Conservation (phyloP, 2,329 filamentous ascomycete genomes). For the Bipolaris gigantea region DNA sequence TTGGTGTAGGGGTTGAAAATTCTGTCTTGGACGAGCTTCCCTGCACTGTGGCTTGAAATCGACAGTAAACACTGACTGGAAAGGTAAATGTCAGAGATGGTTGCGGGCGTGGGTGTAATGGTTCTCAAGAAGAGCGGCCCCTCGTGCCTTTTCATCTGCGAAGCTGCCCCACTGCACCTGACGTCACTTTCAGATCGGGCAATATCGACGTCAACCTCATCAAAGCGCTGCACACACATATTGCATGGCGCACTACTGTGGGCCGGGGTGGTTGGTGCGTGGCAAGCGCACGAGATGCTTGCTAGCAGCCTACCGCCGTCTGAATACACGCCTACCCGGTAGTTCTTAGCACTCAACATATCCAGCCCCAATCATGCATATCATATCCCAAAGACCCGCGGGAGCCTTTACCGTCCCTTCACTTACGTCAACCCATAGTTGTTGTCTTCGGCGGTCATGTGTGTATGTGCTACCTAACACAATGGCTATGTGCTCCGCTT, state of each 20-base stretch:
- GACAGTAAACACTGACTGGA: background rate
- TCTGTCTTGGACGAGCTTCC: background rate
- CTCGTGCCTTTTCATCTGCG: constrained; percentile 12
- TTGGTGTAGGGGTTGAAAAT: background rate
- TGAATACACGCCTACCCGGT: constrained; percentile 5
- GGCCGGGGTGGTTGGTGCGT: constrained; percentile 5
- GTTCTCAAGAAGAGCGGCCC: constrained; percentile 3
- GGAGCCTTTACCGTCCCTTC: background rate
- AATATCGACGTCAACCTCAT: constrained; percentile 31
- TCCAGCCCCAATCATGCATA: background rate
- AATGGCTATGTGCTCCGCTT: constrained; percentile 59
- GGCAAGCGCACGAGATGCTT: constrained; percentile 7
- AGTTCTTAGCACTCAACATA: constrained; percentile 5
- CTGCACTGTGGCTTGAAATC: too few species aligned
- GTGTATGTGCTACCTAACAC: background rate
- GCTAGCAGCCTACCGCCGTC: constrained; percentile 2
- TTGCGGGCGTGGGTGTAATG: constrained; percentile 1
- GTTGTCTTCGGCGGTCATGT: background rate
- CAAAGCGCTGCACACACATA: constrained; percentile 8
- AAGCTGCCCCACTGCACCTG: constrained; percentile 26
- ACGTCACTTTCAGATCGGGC: constrained; percentile 33
- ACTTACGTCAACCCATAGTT: background rate
- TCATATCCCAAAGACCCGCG: background rate
- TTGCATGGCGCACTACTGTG: constrained; percentile 3
- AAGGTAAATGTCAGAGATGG: background rate